Evolutionary conservation across 345 rosid species (phyloP).

Genomic region (Rhizophora apiculata): DNA sequence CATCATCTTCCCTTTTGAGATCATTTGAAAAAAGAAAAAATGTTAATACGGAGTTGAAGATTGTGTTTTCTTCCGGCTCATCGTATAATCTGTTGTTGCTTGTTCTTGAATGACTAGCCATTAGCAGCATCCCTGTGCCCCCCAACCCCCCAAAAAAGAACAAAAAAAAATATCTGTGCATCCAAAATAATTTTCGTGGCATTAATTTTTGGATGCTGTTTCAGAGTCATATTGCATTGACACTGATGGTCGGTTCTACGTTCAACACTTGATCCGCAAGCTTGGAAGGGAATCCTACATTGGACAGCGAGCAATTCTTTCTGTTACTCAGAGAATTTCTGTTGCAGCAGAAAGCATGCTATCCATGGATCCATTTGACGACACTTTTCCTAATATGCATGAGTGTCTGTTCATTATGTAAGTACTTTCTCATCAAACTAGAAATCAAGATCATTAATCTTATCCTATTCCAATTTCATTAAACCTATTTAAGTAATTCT

Average conservation of each 20-base stretch:
- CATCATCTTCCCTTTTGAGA: background rate
- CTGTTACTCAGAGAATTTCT: conserved; percentile 64
- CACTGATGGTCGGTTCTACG: conserved; percentile 40
- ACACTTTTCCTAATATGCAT: conserved; percentile 56
- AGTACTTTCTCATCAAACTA: conserved; percentile 26
- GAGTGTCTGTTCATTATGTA: conserved; percentile 63
- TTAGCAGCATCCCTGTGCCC: background rate
- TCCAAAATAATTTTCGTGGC: no score
- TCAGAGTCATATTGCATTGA: conserved; percentile 36
- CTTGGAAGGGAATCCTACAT: conserved; percentile 64
- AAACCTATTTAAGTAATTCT: background rate
- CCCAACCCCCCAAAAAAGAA: no score
- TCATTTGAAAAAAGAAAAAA: background rate
- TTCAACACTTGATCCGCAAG: conserved; percentile 83
- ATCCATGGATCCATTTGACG: conserved; percentile 78
- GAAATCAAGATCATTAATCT: background rate
- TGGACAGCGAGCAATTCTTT: conserved; percentile 64
- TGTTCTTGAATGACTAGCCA: conserved; percentile 4
- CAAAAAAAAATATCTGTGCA: no score
- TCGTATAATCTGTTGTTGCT: no score
- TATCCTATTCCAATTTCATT: background rate
- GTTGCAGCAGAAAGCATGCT: conserved; percentile 61
- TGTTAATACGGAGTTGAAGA: background rate
- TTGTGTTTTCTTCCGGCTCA: background rate
- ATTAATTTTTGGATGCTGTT: conserved; percentile 12